Percentiles rank a stretch among this genome's conserved stretches.
Evolutionary conservation across 768 basidiomycete species (phyloP).

Genomic region (Termitomyces sp.): DNA sequence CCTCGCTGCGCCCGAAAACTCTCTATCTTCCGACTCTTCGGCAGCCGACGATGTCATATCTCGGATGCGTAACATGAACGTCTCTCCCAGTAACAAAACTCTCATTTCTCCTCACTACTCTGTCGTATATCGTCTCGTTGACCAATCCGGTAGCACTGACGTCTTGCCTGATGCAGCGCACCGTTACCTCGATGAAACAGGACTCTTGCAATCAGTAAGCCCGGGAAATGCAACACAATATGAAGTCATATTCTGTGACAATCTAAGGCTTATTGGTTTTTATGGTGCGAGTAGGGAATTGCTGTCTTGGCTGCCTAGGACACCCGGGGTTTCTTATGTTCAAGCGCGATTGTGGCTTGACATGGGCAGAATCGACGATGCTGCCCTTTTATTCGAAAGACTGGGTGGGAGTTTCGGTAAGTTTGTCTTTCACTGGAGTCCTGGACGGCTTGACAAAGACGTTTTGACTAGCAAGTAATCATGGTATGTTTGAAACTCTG

Average conservation of each 20-base stretch:
- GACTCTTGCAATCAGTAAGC: constrained; percentile 61
- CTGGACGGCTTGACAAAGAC: not conserved
- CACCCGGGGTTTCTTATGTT: constrained; percentile 72
- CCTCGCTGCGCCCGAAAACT: constrained; percentile 19
- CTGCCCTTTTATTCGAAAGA: constrained; percentile 65
- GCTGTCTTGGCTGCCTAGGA: constrained; percentile 73
- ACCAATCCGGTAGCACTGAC: constrained; percentile 40
- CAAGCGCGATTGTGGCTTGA: constrained; percentile 61
- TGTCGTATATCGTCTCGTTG: constrained; percentile 56
- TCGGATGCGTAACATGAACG: constrained; percentile 70
- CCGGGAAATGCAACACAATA: constrained; percentile 60
- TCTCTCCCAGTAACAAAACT: constrained; percentile 43
- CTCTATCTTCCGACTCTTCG: constrained; percentile 9
- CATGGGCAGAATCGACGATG: constrained; percentile 66
- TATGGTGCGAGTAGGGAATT: constrained; percentile 55
- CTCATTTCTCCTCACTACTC: constrained; percentile 51
- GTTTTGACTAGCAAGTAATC: constrained; percentile 5
- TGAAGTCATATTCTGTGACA: constrained; percentile 72
- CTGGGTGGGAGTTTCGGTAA: constrained; percentile 72
- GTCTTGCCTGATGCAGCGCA: constrained; percentile 59
- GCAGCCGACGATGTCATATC: constrained; percentile 57
- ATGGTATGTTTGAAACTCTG: constrained; percentile 3
- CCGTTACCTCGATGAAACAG: constrained; percentile 61
- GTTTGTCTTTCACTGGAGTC: constrained; percentile 16
- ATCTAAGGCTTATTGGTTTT: constrained; percentile 59